Evolutionary conservation across 1,139 yeast species (phyloP), one percentile per base, ranked within the genome.

Genomic region (Candida glucosophila): DNA sequence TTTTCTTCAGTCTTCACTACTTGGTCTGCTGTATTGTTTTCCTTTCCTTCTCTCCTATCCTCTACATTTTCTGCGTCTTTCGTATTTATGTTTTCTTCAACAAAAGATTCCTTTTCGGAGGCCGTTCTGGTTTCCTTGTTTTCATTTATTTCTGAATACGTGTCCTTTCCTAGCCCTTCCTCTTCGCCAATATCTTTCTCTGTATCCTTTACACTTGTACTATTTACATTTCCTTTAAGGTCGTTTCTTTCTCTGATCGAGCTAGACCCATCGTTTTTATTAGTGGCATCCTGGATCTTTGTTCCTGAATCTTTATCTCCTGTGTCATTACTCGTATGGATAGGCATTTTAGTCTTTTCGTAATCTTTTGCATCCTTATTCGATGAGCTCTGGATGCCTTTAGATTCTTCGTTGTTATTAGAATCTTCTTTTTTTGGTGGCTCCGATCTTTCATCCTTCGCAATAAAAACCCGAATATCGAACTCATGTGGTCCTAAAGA

Each of bases 401-500:
- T 17, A 30, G 31, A 36, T 20, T 37, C 33, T 29, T 47, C 44
- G 34, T 41, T 46, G 30, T 40, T 51, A 49, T 33, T 33, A 17
- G 35, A 47, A 55, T 49, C 40, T 47, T 49, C 43, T 47, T 53
- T 36, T 34, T 22, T 22, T 44, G 51, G 32, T 32, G 55, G 58
- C 20, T 60, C 67, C 1, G 66, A 52, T 17, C 72, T 37, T 12
- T 77, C 94, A 41, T 85, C 94, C 40, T 83, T 82, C 27, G 86
- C 73, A 14, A 86, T 77, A 49, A 82, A 90, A 23, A 90, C 51
- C 34, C 93, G 61, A 5, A 80, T 68, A 22, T 78, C 86, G 48
- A 83, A 82, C 1, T 59, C 54, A 52, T 90, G 98, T 0, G 95
- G 95, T 0, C 96, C 97, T 19, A 81, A 62, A 5, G 65, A 61